phyloP scores from a whole-genome alignment of 2,329 filamentous ascomycete genomes.

The Gaeumannomyces sp. region DNA sequence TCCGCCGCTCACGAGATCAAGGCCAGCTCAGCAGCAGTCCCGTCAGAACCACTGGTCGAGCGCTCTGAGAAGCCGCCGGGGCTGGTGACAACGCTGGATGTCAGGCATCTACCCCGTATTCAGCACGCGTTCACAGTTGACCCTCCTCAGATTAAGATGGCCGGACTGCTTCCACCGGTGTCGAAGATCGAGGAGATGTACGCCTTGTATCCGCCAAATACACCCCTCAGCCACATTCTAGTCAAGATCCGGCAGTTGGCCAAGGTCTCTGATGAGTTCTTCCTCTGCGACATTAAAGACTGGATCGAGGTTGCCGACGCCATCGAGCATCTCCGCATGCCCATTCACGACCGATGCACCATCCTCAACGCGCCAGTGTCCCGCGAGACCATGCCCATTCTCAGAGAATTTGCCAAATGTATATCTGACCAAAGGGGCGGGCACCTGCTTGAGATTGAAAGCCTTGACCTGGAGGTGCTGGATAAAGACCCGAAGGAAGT shows the following conservation, averaged over 20 bases:
- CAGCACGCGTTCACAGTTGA: slow-evolving; percentile 55
- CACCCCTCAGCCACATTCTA: slow-evolving; percentile 79
- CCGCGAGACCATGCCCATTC: slow-evolving; percentile 31
- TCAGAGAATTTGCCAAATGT: slow-evolving; percentile 50
- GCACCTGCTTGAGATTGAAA: slow-evolving; percentile 62
- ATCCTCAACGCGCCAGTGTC: slow-evolving; percentile 67
- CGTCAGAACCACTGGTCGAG: background rate
- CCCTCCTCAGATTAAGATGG: slow-evolving; percentile 59
- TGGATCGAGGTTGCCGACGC: slow-evolving; percentile 63
- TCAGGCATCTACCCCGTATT: slow-evolving; percentile 60
- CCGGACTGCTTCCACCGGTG: slow-evolving; percentile 69
- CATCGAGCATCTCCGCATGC: slow-evolving; percentile 67
- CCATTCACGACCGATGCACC: slow-evolving; percentile 66
- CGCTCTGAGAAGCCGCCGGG: slow-evolving; percentile 41
- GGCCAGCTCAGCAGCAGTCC: background rate
- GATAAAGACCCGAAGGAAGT: slow-evolving; percentile 40
- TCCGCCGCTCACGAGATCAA: slow-evolving; percentile 55
- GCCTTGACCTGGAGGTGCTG: slow-evolving; percentile 67
- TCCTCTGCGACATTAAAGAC: slow-evolving; percentile 59
- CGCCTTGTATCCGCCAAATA: slow-evolving; percentile 71
- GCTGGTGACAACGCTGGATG: slow-evolving; percentile 71
- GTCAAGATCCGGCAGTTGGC: slow-evolving; percentile 67
- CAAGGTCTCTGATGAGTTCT: slow-evolving; percentile 58
- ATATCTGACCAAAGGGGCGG: slow-evolving; percentile 64
- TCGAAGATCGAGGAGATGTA: slow-evolving; percentile 69